Evolutionary conservation across 176 grass and related monocot genomes (phyloP), one percentile per base, ranked within the genome.

Genomic region (Phyllostachys edulis): DNA sequence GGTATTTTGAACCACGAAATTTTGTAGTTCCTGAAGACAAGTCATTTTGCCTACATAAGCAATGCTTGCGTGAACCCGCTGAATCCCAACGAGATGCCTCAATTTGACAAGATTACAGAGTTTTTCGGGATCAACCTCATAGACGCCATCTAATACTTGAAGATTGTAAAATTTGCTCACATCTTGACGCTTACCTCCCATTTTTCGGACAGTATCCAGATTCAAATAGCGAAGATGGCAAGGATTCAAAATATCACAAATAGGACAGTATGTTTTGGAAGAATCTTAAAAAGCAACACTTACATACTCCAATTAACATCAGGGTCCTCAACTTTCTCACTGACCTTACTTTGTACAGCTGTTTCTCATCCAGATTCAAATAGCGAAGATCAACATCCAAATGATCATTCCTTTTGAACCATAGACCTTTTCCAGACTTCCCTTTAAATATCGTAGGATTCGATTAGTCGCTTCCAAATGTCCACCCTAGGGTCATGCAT

Each of bases 91-190:
- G 74, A 92, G 69, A 83, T 85, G 83, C 11, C 72, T 44, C 26
- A 92, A 40, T 60, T 45, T 85, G 13, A 89, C 71, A 57, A 92
- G 82, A 55, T 83, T 75, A 59, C 9, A 62, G 8, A 24, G 14
- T 50, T 63, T 64, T 64, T 15, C 12, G 55, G 20, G 23, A 9
- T 59, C 21, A 18, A 18, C 55, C 55, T 17, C 18, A 4, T 49
- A 29, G 24, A 42, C 27, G 9, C 60, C 37, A 73, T 89, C 78
- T 73, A 92, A 77, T 79, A 76, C 76, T 67, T 89, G 59, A 56
- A 92, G 86, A 41, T 86, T 70, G 62, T 70, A 89, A 44, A 83
- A 84, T 5, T 74, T 83, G 47, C 15, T 59, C 29, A 92, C 8
- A 20, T 66, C 37, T 54, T 26, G 27, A 20, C 63, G 78, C 21